These are phyloP conservation scores for Cicer judaicum DNA, from an alignment of 306 rosid genomes.

Conservation along the genomic window DNA sequence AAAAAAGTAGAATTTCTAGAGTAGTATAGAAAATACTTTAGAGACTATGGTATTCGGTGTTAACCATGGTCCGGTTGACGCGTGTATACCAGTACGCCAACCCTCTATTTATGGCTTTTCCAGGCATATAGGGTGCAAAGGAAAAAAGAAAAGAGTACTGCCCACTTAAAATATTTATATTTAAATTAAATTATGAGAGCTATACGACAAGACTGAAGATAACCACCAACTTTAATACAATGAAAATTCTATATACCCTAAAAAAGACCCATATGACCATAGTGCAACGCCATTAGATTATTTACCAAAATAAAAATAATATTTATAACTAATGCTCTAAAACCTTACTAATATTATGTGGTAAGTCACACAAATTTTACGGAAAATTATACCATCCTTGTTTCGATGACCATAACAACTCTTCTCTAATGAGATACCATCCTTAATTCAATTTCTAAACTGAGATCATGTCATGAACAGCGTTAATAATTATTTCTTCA, in stretches of 20 bases:
- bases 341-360: not conserved
- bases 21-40: no score
- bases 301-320: no score
- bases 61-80: conserved; percentile 25
- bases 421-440: no score
- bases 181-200: not conserved
- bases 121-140: conserved; percentile 27
- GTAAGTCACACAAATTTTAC: not conserved
- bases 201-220: not conserved
- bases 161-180: not conserved
- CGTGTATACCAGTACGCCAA: conserved; percentile 32
- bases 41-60: not conserved
- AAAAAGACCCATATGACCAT: no score
- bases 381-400: not conserved
- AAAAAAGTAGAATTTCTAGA: no score
- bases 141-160: conserved; percentile 14
- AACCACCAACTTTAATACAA: conserved; percentile 4
- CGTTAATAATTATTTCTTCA: not conserved
- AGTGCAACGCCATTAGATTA: no score
- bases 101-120: conserved; percentile 12
- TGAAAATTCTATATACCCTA: no score
- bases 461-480: conserved; percentile 13
- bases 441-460: not conserved
- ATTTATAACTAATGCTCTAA: not conserved
- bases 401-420: not conserved